Conservation (phyloP, 2,329 filamentous ascomycete species). For the Xylariaceae sp. region DNA sequence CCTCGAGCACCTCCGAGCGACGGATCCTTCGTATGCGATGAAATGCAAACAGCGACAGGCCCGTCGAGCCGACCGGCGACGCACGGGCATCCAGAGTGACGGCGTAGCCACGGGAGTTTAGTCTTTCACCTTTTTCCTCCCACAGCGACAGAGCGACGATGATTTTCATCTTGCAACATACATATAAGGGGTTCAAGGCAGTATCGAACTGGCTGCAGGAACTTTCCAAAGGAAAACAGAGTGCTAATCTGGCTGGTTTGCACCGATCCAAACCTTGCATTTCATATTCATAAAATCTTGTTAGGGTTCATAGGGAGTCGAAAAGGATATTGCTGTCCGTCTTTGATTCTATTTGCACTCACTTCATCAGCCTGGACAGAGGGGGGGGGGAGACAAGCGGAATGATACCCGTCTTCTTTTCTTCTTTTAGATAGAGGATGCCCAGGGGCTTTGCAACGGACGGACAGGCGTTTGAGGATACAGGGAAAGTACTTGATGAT, state of each 20-base stretch:
- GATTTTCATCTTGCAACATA: slow-evolving; percentile 17
- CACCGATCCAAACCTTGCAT: slow-evolving; percentile 7
- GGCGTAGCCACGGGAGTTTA: neutral
- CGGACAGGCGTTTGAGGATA: no score
- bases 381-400: no score
- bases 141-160: slow-evolving; percentile 17
- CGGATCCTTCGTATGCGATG: slow-evolving; percentile 22
- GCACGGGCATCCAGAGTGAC: neutral
- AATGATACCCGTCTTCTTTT: no score
- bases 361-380: no score
- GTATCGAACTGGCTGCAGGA: slow-evolving; percentile 9
- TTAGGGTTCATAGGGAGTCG: no score
- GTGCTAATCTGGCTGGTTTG: slow-evolving; percentile 11
- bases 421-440: no score
- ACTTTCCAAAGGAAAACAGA: slow-evolving; percentile 10
- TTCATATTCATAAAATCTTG: slow-evolving; percentile 8
- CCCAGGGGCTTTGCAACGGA: no score
- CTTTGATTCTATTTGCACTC: slow-evolving; percentile 11
- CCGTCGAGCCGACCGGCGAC: slow-evolving; percentile 21
- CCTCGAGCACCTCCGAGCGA: slow-evolving; percentile 25
- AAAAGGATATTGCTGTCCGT: no score
- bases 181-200: slow-evolving; percentile 3
- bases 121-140: slow-evolving; percentile 13
- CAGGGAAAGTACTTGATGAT: no score
- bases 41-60: slow-evolving; percentile 28